A percentile compares a stretch with the other conserved stretches of the same genome.
Evolutionary conservation across 225 moss, liverwort and hornwort species (phyloP).

Genomic region (Straminergon stramineum): DNA sequence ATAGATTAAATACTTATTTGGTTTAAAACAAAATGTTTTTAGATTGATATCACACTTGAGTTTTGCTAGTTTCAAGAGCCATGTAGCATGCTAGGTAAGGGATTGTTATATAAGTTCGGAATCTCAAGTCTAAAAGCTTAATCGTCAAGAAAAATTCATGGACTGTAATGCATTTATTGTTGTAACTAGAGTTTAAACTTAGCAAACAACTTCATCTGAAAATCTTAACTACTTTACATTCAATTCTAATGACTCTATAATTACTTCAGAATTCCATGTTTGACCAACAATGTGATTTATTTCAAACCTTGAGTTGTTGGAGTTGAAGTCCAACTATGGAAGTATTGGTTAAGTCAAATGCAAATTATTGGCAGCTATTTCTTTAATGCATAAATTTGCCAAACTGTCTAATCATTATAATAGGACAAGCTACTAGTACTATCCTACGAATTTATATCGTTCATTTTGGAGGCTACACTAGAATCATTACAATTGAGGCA

Average conservation of each 20-base stretch:
- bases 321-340: too few species aligned
- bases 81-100: rapidly evolving
- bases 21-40: not conserved
- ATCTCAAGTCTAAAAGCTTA: not conserved
- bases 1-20: rapidly evolving
- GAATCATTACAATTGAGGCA: not conserved
- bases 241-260: not conserved
- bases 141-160: rapidly evolving
- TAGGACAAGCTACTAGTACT: not conserved
- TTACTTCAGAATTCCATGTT: too few species aligned
- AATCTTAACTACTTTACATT: not conserved
- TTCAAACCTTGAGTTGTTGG: not conserved
- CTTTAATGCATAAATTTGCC: not conserved
- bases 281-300: not conserved
- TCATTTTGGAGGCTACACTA: rapidly evolving
- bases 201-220: not conserved
- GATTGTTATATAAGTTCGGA: rapidly evolving
- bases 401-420: not conserved
- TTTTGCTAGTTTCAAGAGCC: too few species aligned
- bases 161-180: not conserved
- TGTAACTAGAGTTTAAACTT: rapidly evolving
- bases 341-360: not conserved
- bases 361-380: too few species aligned
- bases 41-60: too few species aligned
- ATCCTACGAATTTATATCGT: not conserved